Conservation (phyloP, 1,284 basidiomycete species). For the Hymenochaete sp. region DNA sequence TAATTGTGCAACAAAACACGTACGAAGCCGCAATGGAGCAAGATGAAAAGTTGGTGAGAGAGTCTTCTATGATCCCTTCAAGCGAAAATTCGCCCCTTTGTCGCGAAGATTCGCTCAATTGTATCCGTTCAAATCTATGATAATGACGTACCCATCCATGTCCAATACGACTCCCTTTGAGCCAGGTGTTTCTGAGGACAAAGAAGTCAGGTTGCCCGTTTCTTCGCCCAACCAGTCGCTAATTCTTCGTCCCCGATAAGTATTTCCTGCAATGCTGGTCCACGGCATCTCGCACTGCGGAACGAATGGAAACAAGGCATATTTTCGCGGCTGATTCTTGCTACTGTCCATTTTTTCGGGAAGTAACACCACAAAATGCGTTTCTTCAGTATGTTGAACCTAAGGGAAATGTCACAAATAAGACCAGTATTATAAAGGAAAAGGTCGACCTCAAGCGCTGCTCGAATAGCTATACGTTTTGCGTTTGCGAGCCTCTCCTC, state of each 20-base stretch:
- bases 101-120: background rate
- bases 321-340: too few relatives aligned
- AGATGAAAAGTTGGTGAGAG: slow-evolving; percentile 3
- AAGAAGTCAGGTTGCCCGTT: slow-evolving; percentile 28
- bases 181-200: slow-evolving; percentile 31
- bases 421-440: too few relatives aligned
- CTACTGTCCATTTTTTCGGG: too few relatives aligned
- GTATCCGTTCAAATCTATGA: background rate
- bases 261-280: slow-evolving; percentile 34
- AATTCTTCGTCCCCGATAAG: slow-evolving; percentile 53
- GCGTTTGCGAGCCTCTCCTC: slow-evolving; percentile 35
- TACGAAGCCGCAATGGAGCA: slow-evolving; percentile 41
- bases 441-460: slow-evolving; percentile 40
- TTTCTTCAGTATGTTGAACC: too few relatives aligned
- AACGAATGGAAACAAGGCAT: slow-evolving; percentile 19
- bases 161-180: slow-evolving; percentile 29
- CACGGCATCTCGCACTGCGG: slow-evolving; percentile 41
- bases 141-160: slow-evolving; percentile 29
- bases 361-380: too few relatives aligned
- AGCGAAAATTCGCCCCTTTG: background rate
- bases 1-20: slow-evolving; percentile 19
- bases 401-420: too few relatives aligned
- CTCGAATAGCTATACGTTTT: slow-evolving; percentile 43
- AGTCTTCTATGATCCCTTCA: slow-evolving; percentile 5
- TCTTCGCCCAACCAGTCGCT: slow-evolving; percentile 44